Evolutionary conservation across 805 yeast species (phyloP).

Genomic region (Ogataea degrootiae): DNA sequence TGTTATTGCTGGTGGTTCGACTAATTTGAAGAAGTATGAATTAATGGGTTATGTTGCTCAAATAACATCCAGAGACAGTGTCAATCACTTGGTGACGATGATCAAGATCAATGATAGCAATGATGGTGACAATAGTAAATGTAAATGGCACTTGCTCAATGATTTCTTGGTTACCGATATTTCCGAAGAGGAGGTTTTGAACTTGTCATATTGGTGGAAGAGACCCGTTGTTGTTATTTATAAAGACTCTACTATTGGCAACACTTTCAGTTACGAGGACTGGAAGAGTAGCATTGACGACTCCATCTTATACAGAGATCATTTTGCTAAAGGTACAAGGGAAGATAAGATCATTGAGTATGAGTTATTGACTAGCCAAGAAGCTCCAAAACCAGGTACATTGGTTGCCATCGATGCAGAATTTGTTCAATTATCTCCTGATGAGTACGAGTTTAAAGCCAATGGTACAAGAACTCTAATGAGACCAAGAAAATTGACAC

Average conservation of each 20-base stretch:
- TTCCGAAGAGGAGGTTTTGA: conserved; percentile 71
- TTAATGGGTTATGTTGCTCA: conserved; percentile 68
- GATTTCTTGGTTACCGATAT: conserved; percentile 83
- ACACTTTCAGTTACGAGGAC: conserved; percentile 42
- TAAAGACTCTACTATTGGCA: conserved; percentile 41
- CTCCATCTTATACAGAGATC: conserved; percentile 66
- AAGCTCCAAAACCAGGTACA: conserved; percentile 71
- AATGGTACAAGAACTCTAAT: conserved; percentile 67
- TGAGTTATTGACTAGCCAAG: conserved; percentile 57
- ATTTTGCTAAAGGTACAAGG: conserved; percentile 64
- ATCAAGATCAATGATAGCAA: conserved; percentile 35
- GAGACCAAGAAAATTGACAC: conserved; percentile 67
- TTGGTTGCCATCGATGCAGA: conserved; percentile 95
- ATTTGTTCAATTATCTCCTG: conserved; percentile 79
- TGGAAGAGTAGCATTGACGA: conserved; percentile 54
- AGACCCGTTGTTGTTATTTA: conserved; percentile 71
- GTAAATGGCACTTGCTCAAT: conserved; percentile 78
- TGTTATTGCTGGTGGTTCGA: conserved; percentile 20
- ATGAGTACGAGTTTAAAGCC: conserved; percentile 69
- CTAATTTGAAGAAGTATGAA: conserved; percentile 42
- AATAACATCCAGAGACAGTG: conserved; percentile 49
- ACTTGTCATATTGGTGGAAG: conserved; percentile 75
- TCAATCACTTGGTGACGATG: conserved; percentile 58
- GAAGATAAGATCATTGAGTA: conserved; percentile 58
- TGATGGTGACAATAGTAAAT: conserved; percentile 13